These are phyloP conservation scores for Theileria parva DNA, from an alignment of 169 alveolate genomes.

Conservation along the genomic window DNA sequence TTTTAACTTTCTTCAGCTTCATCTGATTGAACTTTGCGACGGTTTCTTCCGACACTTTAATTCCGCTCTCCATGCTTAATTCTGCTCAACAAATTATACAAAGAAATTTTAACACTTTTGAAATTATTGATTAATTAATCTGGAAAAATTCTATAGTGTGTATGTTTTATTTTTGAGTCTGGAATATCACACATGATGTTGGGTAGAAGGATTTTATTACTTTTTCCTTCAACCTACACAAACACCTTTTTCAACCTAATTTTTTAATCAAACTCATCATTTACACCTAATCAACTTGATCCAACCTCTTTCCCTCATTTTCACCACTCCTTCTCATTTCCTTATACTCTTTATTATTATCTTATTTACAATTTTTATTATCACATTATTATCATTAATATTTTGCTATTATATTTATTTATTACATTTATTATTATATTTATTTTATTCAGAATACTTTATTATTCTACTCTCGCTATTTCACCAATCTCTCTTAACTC, in stretches of 20 bases:
- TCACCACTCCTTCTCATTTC: too few species aligned
- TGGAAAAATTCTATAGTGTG: background rate
- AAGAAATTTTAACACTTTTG: background rate
- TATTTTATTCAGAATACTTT: too few species aligned
- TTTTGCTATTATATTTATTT: too few species aligned
- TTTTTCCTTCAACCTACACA: background rate
- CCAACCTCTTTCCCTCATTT: background rate
- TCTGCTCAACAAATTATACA: background rate
- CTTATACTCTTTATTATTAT: background rate
- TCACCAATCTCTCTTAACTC: background rate
- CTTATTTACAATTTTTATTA: background rate
- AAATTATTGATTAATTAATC: background rate
- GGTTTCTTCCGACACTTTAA: slow-evolving; percentile 73
- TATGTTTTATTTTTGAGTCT: background rate
- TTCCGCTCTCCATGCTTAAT: slow-evolving; percentile 76
- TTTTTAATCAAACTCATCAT: too few species aligned
- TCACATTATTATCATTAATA: background rate
- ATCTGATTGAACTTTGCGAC: slow-evolving; percentile 69
- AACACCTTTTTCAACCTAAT: too few species aligned
- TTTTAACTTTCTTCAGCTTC: slow-evolving; percentile 71
- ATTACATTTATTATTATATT: too few species aligned
- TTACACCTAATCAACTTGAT: background rate
- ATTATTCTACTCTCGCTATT: background rate
- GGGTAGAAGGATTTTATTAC: slow-evolving; percentile 10
- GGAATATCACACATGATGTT: slow-evolving; percentile 8